Conservation (phyloP, 305 asterid genomes). For the Fraxinus sp. region DNA sequence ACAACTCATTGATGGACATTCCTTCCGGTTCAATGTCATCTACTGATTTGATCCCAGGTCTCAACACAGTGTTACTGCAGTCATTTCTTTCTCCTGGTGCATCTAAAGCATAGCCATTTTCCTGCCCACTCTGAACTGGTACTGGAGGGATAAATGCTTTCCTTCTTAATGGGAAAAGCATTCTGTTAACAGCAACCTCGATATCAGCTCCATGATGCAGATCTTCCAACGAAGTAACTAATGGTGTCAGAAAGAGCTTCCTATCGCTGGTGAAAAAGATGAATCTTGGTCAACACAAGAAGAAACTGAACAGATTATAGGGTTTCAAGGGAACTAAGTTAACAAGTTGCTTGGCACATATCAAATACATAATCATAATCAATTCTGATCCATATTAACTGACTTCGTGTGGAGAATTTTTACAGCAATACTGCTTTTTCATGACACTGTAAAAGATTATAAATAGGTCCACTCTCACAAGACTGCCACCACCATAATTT, state of each 20-base stretch:
- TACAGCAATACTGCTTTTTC: not conserved
- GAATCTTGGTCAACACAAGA: slow-evolving; percentile 22
- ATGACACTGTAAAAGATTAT: not conserved
- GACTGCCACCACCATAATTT: not conserved
- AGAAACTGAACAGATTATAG: not conserved
- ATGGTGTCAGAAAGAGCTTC: slow-evolving; percentile 83
- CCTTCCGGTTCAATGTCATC: slow-evolving; percentile 51
- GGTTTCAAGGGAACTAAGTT: slow-evolving; percentile 5
- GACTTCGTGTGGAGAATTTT: not conserved
- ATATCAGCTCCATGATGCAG: slow-evolving; percentile 60
- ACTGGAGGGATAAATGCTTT: slow-evolving; percentile 38
- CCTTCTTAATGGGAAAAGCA: slow-evolving; percentile 65
- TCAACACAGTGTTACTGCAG: slow-evolving; percentile 35
- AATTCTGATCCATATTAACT: not conserved
- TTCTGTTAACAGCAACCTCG: slow-evolving; percentile 59
- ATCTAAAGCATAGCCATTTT: slow-evolving; percentile 36
- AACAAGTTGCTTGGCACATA: slow-evolving; percentile 6
- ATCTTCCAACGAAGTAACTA: slow-evolving; percentile 72
- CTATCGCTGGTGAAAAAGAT: slow-evolving; percentile 54
- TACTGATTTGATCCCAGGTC: slow-evolving; percentile 30
- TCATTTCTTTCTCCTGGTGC: slow-evolving; percentile 35
- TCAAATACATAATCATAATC: slow-evolving; percentile 17
- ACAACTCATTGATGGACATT: slow-evolving; percentile 48
- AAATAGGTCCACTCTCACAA: not conserved
- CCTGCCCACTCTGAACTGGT: slow-evolving; percentile 30